Evolutionary conservation across 2,329 filamentous ascomycete genomes (phyloP).

Genomic region (Peltaster fructicola): DNA sequence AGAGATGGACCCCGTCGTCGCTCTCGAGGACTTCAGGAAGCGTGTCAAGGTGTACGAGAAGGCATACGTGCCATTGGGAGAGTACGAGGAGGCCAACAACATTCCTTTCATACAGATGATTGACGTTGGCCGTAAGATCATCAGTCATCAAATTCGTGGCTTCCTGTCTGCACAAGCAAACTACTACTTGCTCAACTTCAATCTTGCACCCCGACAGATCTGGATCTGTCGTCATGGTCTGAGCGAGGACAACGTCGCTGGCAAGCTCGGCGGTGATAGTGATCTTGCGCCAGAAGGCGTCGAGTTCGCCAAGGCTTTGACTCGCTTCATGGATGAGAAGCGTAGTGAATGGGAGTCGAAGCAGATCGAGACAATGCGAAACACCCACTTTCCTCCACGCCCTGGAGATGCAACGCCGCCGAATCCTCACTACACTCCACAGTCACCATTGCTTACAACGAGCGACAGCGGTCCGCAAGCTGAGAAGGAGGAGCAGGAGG

Average conservation of each 20-base stretch:
- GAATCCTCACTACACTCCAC: constrained; percentile 62
- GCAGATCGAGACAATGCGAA: constrained; percentile 59
- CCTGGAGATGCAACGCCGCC: constrained; percentile 87
- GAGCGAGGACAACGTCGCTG: constrained; percentile 68
- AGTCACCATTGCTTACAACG: constrained; percentile 4
- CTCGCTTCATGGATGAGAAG: constrained; percentile 69
- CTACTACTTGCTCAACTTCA: constrained; percentile 92
- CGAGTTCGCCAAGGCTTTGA: constrained; percentile 60
- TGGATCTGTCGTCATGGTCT: constrained; percentile 96
- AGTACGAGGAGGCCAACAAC: constrained; percentile 61
- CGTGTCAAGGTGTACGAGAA: constrained; percentile 87
- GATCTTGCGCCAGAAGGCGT: constrained; percentile 64
- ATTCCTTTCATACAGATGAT: constrained; percentile 97
- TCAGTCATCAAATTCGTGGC: constrained; percentile 76
- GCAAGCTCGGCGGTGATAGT: constrained; percentile 84
- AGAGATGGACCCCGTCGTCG: constrained; percentile 73
- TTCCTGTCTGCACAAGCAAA: constrained; percentile 86
- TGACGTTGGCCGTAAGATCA: constrained; percentile 85
- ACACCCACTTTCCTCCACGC: constrained; percentile 71
- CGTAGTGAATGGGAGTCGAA: constrained; percentile 66
- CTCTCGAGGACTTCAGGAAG: constrained; percentile 79
- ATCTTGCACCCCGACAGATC: constrained; percentile 83
- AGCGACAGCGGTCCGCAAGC: constrained; percentile 2
- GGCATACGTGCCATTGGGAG: constrained; percentile 73
- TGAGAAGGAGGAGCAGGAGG: background rate